Base-by-base conservation (phyloP, 345 rosid species). In the Schrenkiella parvula region DNA sequence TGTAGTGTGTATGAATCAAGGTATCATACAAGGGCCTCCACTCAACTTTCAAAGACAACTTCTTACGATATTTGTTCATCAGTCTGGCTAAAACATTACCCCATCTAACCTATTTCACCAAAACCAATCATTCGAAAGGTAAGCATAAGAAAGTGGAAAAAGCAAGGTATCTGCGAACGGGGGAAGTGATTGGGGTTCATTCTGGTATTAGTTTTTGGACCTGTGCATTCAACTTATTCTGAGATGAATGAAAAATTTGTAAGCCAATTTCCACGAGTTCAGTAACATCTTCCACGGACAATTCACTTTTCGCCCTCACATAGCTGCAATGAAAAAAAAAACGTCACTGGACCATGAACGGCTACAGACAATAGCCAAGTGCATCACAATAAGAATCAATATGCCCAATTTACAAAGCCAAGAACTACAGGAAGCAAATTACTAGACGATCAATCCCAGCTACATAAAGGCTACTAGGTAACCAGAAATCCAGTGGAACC, bases 1-100 rank as follows among this genome's bases (percentile, higher is more conserved):
- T 78, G 80, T 86, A 95, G 82, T 95, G 99, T 23, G 99, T 85
- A 62, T 87, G 82, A 72, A 89, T 78, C 46, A 95, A 81, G 72
- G 95, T 82, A 70, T 91, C 99, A 80, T 91, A 95, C 64, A 95
- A 79, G 61, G 96, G 99, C 70, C 89, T 86, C 99, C 99, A 95
- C 63, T 80, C 87, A 47, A 89, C 81, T 79, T 84, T 84, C 84
- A 91, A 68, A 62, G 84, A 71, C 83, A 95, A 72, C 84, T 86
- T 88, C 84, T 85, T 89, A 35, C 87, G 85, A 50, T 84, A 89
- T 80, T 85, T 88, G 72, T 89, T 91, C 63, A 91, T 86, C 73
- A 95, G 46, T 79, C 87, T 87, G 74, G 87, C 90, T 82, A 89
- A 78, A 61, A 87, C 55, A 80, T 82, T 84, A 78, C 99, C 95